phyloP scores from a whole-genome alignment of 225 moss, liverwort and hornwort species.

The Bryum argenteum region DNA sequence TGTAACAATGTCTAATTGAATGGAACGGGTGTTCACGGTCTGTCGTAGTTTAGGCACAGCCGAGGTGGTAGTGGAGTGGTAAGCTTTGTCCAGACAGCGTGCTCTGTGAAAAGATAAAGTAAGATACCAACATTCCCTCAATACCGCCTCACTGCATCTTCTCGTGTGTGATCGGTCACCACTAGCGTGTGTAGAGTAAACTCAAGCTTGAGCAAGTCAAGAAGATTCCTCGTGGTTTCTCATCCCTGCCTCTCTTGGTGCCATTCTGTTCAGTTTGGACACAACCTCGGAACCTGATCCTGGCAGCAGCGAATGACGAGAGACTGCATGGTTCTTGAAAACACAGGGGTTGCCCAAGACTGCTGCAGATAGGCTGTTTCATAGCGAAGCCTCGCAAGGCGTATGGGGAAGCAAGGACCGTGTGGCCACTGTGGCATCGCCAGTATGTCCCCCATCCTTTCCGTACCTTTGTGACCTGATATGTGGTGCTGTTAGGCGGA shows the following conservation, averaged over 20 bases:
- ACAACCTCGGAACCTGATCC: conserved; percentile 45
- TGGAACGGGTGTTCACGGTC: conserved; percentile 48
- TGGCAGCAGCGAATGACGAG: conserved; percentile 59
- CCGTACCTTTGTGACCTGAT: conserved; percentile 4
- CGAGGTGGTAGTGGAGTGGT: conserved; percentile 45
- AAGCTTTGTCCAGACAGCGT: conserved; percentile 38
- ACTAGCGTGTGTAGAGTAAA: neutral
- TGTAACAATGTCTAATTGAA: conserved; percentile 37
- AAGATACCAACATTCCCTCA: conserved; percentile 31
- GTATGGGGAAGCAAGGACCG: conserved; percentile 71
- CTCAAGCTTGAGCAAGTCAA: neutral
- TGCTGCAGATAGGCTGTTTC: conserved; percentile 41
- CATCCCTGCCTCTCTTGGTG: conserved; percentile 36
- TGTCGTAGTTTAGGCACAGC: conserved; percentile 43
- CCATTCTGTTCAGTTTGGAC: conserved; percentile 48
- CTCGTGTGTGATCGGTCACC: conserved; percentile 29
- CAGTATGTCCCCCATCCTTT: conserved; percentile 41
- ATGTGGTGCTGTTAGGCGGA: conserved; percentile 5
- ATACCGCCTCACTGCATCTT: conserved; percentile 17
- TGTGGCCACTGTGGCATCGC: conserved; percentile 73
- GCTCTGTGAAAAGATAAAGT: conserved; percentile 38
- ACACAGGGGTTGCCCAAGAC: conserved; percentile 47
- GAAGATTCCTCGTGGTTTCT: conserved; percentile 23
- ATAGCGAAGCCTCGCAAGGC: conserved; percentile 40
- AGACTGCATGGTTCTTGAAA: conserved; percentile 56